Evolutionary conservation across 495 filamentous ascomycete species (phyloP).

Genomic region (Xylaria castorea): DNA sequence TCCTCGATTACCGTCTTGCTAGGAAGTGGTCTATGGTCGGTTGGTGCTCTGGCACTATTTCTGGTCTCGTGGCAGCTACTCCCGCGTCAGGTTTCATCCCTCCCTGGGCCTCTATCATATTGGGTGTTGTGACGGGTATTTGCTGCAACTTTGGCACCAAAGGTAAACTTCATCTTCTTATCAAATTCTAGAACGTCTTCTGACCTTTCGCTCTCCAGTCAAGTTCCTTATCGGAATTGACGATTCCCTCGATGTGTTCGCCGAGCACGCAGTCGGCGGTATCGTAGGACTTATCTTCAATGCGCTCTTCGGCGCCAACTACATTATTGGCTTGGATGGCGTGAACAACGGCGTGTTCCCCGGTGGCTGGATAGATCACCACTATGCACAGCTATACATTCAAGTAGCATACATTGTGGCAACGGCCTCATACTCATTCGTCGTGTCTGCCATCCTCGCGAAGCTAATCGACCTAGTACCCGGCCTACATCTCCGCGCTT

Average conservation of each 20-base stretch:
- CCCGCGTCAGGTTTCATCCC: slow-evolving; percentile 87
- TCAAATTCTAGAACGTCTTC: slow-evolving; percentile 44
- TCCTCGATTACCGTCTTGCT: slow-evolving; percentile 94
- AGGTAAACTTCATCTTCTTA: slow-evolving; percentile 46
- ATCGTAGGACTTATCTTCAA: slow-evolving; percentile 94
- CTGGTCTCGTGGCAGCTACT: slow-evolving; percentile 86
- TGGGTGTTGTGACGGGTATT: slow-evolving; percentile 85
- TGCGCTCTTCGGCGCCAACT: slow-evolving; percentile 83
- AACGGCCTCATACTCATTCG: slow-evolving; percentile 75
- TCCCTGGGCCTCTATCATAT: slow-evolving; percentile 85
- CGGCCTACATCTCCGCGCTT: slow-evolving; percentile 88
- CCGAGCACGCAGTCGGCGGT: slow-evolving; percentile 94
- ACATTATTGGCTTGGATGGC: slow-evolving; percentile 92
- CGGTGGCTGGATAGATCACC: slow-evolving; percentile 87
- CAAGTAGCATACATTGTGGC: slow-evolving; percentile 91
- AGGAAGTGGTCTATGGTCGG: slow-evolving; percentile 99
- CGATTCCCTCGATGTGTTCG: slow-evolving; percentile 97
- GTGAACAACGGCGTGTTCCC: slow-evolving; percentile 76
- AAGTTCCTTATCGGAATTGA: slow-evolving; percentile 97
- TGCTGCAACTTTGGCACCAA: slow-evolving; percentile 96
- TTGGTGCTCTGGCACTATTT: slow-evolving; percentile 96
- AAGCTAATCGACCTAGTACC: slow-evolving; percentile 85
- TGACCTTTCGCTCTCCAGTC: slow-evolving; percentile 59
- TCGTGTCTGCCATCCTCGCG: slow-evolving; percentile 83
- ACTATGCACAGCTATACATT: slow-evolving; percentile 88